Evolutionary conservation across 192 early-diverging fungal genomes (phyloP).

Genomic region (Backusella sp.): DNA sequence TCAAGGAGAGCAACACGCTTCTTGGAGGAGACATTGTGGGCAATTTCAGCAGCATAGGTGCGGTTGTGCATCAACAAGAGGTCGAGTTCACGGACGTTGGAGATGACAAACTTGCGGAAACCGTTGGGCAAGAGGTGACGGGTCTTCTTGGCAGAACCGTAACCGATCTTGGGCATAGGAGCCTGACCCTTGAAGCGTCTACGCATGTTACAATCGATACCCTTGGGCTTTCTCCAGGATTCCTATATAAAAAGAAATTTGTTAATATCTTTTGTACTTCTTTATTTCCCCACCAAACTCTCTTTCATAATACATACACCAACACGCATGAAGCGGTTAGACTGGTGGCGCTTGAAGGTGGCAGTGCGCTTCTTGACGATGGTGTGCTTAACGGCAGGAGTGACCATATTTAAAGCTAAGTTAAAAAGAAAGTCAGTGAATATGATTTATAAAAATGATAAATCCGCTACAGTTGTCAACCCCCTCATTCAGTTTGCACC

Average conservation of each 20-base stretch:
- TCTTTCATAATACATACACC: slow-evolving; percentile 52
- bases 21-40: slow-evolving; percentile 93
- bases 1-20: slow-evolving; percentile 92
- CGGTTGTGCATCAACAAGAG: slow-evolving; percentile 99
- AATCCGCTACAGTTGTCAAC: not conserved
- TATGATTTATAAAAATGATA: not conserved
- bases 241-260: slow-evolving; percentile 58
- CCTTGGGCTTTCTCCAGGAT: slow-evolving; percentile 99
- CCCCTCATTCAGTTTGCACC: not conserved
- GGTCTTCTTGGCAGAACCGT: slow-evolving; percentile 96
- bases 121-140: slow-evolving; percentile 97
- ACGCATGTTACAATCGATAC: slow-evolving; percentile 99
- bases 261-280: not conserved
- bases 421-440: not conserved
- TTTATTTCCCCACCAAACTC: not conserved
- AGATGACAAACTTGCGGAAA: slow-evolving; percentile 98
- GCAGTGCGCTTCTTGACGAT: slow-evolving; percentile 99
- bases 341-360: slow-evolving; percentile 96
- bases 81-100: slow-evolving; percentile 91
- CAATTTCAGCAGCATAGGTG: slow-evolving; percentile 98
- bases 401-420: slow-evolving; percentile 73
- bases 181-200: slow-evolving; percentile 97
- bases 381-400: slow-evolving; percentile 89
- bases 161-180: slow-evolving; percentile 99
- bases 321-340: slow-evolving; percentile 97